Percentiles rank a stretch among this genome's conserved stretches.
phyloP scores from a whole-genome alignment of 140 eudicot genomes.

The Cichorium intybus region DNA sequence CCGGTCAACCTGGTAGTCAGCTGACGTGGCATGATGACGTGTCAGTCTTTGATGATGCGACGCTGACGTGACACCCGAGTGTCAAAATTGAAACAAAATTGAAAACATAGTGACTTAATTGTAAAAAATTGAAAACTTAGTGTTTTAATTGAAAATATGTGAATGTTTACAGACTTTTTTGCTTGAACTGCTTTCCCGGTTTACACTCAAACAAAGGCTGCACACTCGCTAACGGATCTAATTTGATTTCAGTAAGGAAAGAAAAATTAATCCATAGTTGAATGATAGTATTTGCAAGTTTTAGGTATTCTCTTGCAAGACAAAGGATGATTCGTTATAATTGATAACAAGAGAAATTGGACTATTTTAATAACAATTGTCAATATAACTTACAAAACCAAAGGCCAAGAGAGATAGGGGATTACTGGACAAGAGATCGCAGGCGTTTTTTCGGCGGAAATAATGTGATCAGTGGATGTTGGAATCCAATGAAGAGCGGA shows the following conservation, averaged over 20 bases:
- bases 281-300: too few species aligned
- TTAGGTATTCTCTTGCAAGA: background rate
- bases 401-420: background rate
- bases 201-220: background rate
- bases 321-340: background rate
- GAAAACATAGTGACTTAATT: too few species aligned
- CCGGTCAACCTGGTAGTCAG: too few species aligned
- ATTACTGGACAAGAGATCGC: conserved; percentile 76
- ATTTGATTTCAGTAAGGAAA: background rate
- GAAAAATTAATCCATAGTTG: too few species aligned
- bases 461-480: conserved; percentile 83
- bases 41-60: too few species aligned
- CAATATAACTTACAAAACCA: background rate
- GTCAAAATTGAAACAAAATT: too few species aligned
- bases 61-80: too few species aligned
- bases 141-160: background rate
- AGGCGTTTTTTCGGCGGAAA: conserved; percentile 88
- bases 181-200: background rate
- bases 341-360: background rate
- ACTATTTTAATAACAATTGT: background rate
- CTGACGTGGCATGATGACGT: too few species aligned
- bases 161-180: background rate
- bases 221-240: background rate
- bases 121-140: too few species aligned
- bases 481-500: conserved; percentile 88